Base-by-base conservation (phyloP, 208 protist species). In the Leishmania major region DNA sequence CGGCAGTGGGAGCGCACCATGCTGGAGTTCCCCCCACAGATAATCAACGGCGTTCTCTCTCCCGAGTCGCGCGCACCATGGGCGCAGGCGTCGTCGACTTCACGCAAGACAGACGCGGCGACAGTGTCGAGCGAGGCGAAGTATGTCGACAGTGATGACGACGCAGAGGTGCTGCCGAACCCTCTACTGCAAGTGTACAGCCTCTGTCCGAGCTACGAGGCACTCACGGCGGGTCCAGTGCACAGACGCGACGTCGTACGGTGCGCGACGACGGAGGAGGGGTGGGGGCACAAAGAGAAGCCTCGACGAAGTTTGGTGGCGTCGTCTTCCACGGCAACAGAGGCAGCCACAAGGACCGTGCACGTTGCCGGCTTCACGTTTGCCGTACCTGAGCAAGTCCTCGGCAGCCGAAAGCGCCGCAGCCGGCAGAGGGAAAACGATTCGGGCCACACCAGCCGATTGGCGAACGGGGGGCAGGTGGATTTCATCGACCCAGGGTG, bases 151-250 rank as follows among this genome's bases (percentile, higher is more conserved):
- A 40, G 57, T 10, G 40, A n/a, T 2, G 25, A 57, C 43, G 69
- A 11, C 45, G 35, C 15, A 40, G 60, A 72, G 49, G 67, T 69
- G 28, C 53, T 87, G 69, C 84, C 78, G 13, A 80, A 82, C 31
- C 84, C 84, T 8, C 57, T 87, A 37, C 40, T 87, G 28, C 79
- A 79, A 71, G 37, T 86, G 43, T 82, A 80, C 78, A 76, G 49
- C 0, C 59, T 77, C 3, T 88, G 85, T 37, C 85, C 85, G 40
- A 88, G 85, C 75, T 78, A 82, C 49, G 80, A 88, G 47, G 85
- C 81, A 28, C 64, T 88, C 51, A 79, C 81, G 6, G 85, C 81
- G 4, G 77, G 47, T 7, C 71, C 78, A 43, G 77, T 84, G 47
- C 25, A 51, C 8, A 57, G 81, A 43, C 75, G 84, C 8, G 25